Percentiles rank a stretch among this genome's conserved stretches.
Evolutionary conservation across 2,329 filamentous ascomycete species (phyloP).

Genomic region (Thelonectria olida): DNA sequence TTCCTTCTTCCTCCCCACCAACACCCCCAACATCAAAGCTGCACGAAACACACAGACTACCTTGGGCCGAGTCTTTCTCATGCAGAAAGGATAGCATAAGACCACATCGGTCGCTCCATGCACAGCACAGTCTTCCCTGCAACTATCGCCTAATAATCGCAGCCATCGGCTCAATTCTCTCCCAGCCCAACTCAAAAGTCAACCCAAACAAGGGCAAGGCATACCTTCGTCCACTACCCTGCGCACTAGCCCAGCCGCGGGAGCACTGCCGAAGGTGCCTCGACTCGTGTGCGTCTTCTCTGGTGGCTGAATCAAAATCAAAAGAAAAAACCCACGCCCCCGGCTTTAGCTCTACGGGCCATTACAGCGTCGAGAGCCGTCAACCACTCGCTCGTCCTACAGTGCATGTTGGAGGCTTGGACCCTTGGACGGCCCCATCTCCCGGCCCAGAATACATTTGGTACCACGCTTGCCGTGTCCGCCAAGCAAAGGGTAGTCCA

Average conservation of each 20-base stretch:
- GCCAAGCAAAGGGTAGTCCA: background rate
- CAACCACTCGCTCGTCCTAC: conserved; percentile 9
- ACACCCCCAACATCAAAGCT: conserved; percentile 19
- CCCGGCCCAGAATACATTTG: background rate
- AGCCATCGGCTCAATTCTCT: conserved; percentile 1
- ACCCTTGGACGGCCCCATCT: conserved; percentile 11
- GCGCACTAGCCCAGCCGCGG: conserved; percentile 8
- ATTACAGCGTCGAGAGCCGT: conserved; percentile 19
- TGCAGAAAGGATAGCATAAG: conserved; percentile 2
- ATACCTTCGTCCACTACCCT: background rate
- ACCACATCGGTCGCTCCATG: background rate
- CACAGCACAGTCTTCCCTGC: background rate
- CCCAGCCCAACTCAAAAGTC: conserved; percentile 5
- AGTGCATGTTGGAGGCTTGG: conserved; percentile 11
- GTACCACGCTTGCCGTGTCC: background rate
- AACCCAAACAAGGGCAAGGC: background rate
- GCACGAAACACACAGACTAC: conserved; percentile 5
- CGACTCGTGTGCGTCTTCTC: conserved; percentile 31
- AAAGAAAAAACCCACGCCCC: conserved; percentile 27
- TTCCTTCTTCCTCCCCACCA: conserved; percentile 24
- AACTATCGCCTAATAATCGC: conserved; percentile 16
- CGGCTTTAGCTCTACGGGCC: conserved; percentile 29
- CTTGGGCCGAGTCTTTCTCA: background rate
- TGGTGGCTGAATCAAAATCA: conserved; percentile 39
- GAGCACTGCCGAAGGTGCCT: conserved; percentile 28